Conservation (phyloP, 768 basidiomycete genomes). For the Auriscalpium vulgare region DNA sequence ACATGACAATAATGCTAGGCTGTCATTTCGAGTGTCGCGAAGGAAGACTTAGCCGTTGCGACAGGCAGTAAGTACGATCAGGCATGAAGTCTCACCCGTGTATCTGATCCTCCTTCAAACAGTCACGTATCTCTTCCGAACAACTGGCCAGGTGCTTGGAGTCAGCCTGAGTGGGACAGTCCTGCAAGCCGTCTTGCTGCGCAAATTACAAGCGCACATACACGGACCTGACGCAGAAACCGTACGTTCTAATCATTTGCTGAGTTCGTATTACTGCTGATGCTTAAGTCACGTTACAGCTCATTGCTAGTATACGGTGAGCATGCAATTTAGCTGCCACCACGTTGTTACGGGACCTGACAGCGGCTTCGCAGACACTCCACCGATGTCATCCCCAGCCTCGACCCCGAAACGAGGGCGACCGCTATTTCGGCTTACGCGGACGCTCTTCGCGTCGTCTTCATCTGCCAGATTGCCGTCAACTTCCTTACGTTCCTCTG, state of each 20-base stretch:
- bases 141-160: conserved; percentile 91
- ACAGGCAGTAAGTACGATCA: conserved; percentile 69
- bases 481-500: conserved; percentile 61
- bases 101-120: conserved; percentile 2
- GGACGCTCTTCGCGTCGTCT: conserved; percentile 72
- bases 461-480: conserved; percentile 68
- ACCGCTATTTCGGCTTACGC: conserved; percentile 74
- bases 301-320: conserved; percentile 66
- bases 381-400: conserved; percentile 59
- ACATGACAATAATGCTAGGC: conserved; percentile 41
- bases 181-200: conserved; percentile 69
- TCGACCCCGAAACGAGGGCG: conserved; percentile 45
- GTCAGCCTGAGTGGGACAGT: conserved; percentile 84
- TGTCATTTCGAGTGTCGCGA: conserved; percentile 75
- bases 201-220: conserved; percentile 66
- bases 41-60: conserved; percentile 80
- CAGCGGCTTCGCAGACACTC: conserved; percentile 43
- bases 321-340: conserved; percentile 5
- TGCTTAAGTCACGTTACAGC: conserved; percentile 31
- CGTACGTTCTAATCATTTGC: conserved; percentile 35
- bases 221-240: conserved; percentile 65
- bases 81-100: not conserved
- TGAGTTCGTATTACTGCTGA: conserved; percentile 4
- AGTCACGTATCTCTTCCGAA: conserved; percentile 93
- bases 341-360: not conserved